These are phyloP conservation scores for Globisporangium cystogenes DNA, from an alignment of 352 stramenopile species.

Conservation along the genomic window DNA sequence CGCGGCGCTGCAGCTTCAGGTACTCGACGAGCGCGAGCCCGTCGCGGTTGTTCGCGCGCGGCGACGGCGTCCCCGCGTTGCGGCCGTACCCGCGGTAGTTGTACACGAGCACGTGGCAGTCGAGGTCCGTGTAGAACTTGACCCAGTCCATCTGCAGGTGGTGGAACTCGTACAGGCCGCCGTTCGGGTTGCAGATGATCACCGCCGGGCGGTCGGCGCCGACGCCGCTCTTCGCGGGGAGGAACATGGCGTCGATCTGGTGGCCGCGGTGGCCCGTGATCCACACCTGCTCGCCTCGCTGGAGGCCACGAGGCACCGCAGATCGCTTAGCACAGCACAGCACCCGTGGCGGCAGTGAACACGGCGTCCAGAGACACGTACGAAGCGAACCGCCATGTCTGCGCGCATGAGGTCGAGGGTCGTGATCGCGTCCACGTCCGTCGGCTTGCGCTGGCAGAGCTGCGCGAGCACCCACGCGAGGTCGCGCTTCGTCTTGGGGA, in stretches of 20 bases:
- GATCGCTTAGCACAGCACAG: not conserved
- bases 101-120: slow-evolving; percentile 79
- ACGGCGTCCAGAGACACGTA: slow-evolving; percentile 26
- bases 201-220: slow-evolving; percentile 40
- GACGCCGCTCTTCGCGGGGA: slow-evolving; percentile 37
- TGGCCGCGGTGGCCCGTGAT: slow-evolving; percentile 54
- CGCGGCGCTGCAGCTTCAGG: slow-evolving; percentile 39
- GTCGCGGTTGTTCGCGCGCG: slow-evolving; percentile 56
- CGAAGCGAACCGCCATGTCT: slow-evolving; percentile 69
- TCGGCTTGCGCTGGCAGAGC: slow-evolving; percentile 33
- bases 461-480: slow-evolving; percentile 50
- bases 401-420: slow-evolving; percentile 79
- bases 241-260: slow-evolving; percentile 76
- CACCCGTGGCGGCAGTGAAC: no score
- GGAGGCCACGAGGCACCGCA: slow-evolving; percentile 1
- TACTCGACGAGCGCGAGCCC: slow-evolving; percentile 71
- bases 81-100: slow-evolving; percentile 87
- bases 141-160: slow-evolving; percentile 89
- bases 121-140: slow-evolving; percentile 79
- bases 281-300: slow-evolving; percentile 82
- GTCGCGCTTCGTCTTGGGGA: slow-evolving; percentile 18
- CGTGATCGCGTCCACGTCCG: slow-evolving; percentile 54
- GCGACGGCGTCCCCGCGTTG: slow-evolving; percentile 55
- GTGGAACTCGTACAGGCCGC: slow-evolving; percentile 83
- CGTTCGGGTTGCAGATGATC: slow-evolving; percentile 84